Evolutionary conservation across 2,329 filamentous ascomycete species (phyloP), one percentile per base, ranked within the genome.

Genomic region (Graphilbum ipis-grandicollis): DNA sequence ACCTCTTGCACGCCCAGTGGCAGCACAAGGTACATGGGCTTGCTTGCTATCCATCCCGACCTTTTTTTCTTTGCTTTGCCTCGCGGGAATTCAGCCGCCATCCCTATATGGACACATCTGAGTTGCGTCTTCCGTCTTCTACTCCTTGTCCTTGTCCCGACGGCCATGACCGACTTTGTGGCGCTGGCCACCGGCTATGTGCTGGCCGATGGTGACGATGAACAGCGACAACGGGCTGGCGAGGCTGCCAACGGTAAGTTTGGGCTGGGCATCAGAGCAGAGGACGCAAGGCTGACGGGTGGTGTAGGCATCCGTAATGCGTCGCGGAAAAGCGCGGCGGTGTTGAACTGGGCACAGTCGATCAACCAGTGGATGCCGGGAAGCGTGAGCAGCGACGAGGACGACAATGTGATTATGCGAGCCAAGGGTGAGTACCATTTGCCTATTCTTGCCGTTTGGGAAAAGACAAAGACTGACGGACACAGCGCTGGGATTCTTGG

Each of bases 401-500:
- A 52, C 31, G 57, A 57, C 34, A 60, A 68, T 43, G 60, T 69
- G 50, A 68, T 71, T 22, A 54, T 63, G 3, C 58, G 68, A 34
- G 63, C 68, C 13, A 70, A 67, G 47, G 63, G 64, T 66, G 21
- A 22, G 32, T n/a, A 5, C 6, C 10, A 5, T 23, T 23, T 23
- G 21, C 6, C 21, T n/a, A 23, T 5, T 10, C 21, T 23, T 5
- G 21, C 10, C 8, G 26, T 5, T 9, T 12, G 14, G 26, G 10
- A 13, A 13, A 15, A 7, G 29, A 31, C 17, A 4, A 17, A 31
- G 5, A 6, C 29, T 31, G 15, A 31, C 29, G n/a, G n/a, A 18
- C 9, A 12, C 30, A 68, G 70, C 69, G 7, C 48, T 74, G 34
- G 61, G 65, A n/a, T 75, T 73, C 42, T 54, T 75, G 21, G 66